A percentile compares a stretch with the other conserved stretches of the same genome.
phyloP scores from a whole-genome alignment of 2,329 filamentous ascomycete species.

The Leptographium procerum region DNA sequence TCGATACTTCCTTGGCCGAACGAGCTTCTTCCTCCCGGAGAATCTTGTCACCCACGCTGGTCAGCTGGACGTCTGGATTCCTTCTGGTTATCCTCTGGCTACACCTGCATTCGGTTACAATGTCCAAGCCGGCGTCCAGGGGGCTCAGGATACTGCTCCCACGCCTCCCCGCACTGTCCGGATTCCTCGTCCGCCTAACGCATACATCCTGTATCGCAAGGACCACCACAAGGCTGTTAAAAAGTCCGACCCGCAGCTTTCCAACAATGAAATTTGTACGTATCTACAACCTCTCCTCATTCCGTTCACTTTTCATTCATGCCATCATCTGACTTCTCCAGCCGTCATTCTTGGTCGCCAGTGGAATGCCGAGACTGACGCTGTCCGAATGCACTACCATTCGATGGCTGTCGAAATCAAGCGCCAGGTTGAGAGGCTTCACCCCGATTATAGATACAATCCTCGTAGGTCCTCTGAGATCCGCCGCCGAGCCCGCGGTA shows the following conservation, averaged over 20 bases:
- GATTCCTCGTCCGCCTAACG: slow-evolving; percentile 28
- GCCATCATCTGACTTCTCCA: slow-evolving; percentile 14
- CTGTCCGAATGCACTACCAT: slow-evolving; percentile 21
- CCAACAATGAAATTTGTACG: slow-evolving; percentile 33
- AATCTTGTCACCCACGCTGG: slow-evolving; percentile 4
- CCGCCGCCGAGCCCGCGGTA: slow-evolving; percentile 6
- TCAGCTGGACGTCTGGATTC: slow-evolving; percentile 8
- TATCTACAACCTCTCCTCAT: neutral
- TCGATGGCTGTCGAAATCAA: slow-evolving; percentile 20
- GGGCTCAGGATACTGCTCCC: neutral
- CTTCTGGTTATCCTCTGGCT: slow-evolving; percentile 1
- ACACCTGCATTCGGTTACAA: neutral
- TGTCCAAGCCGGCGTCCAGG: neutral
- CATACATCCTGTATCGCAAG: slow-evolving; percentile 31
- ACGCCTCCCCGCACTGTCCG: neutral
- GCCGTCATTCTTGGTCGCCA: slow-evolving; percentile 24
- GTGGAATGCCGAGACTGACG: slow-evolving; percentile 23
- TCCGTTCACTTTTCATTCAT: neutral
- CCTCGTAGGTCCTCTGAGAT: slow-evolving; percentile 20
- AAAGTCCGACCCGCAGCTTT: slow-evolving; percentile 21
- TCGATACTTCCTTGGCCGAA: slow-evolving; percentile 9
- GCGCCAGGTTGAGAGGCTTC: slow-evolving; percentile 16
- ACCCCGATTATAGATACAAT: slow-evolving; percentile 28
- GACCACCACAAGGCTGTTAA: slow-evolving; percentile 25
- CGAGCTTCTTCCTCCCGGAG: slow-evolving; percentile 3